phyloP scores from a whole-genome alignment of 495 filamentous ascomycete species.

The Podospora anserina region DNA sequence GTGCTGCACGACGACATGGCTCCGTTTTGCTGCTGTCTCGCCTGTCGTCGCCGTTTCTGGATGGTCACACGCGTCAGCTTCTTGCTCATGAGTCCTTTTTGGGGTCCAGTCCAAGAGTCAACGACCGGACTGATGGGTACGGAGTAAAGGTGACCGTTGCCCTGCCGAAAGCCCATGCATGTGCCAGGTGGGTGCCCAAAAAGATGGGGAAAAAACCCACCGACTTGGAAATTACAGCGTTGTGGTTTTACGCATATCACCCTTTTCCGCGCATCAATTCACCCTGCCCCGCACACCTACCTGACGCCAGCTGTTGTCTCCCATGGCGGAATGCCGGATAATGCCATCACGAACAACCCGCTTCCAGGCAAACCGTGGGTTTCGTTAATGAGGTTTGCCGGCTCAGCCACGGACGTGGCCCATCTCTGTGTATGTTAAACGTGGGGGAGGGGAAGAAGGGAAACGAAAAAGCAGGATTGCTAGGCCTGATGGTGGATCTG shows the following conservation, averaged over 20 bases:
- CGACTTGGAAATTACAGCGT: constrained; percentile 13
- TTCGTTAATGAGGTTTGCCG: not conserved
- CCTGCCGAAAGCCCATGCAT: not conserved
- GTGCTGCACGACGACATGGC: too few relatives aligned
- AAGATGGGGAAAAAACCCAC: constrained; percentile 4
- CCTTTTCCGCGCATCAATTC: constrained; percentile 2
- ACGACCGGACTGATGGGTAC: not conserved
- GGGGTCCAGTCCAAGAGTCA: constrained; percentile 1
- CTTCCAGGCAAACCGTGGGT: not conserved
- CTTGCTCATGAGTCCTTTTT: not conserved
- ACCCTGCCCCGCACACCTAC: not conserved
- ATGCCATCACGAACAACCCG: not conserved
- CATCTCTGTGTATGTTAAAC: not conserved
- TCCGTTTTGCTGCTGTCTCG: not conserved
- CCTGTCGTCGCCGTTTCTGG: not conserved
- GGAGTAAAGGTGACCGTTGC: not conserved
- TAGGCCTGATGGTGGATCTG: constrained; percentile 8
- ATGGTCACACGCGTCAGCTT: not conserved
- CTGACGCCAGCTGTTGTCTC: constrained; percentile 6
- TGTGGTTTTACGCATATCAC: not conserved
- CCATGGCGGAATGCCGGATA: not conserved
- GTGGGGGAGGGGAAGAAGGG: not conserved
- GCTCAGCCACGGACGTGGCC: not conserved
- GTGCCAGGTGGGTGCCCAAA: not conserved
- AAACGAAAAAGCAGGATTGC: constrained; percentile 8